Base-by-base conservation (phyloP, 768 basidiomycete genomes). In the Podaxis carcinomalis region DNA sequence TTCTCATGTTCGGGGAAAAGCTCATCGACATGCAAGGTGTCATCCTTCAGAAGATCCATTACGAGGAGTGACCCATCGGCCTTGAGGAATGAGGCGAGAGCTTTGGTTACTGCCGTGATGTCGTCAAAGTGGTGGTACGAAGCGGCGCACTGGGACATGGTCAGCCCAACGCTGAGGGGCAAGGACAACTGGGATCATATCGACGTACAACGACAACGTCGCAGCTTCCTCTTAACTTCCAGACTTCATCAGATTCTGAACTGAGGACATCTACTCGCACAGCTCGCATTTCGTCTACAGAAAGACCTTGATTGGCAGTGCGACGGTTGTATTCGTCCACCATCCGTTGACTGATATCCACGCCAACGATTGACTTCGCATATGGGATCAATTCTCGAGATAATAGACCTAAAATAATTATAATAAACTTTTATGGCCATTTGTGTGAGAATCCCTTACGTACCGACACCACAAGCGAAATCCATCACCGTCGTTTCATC, bases 401-500 rank as follows among this genome's bases (percentile, higher is more conserved):
- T 14, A 90, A 70, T 21, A 84, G 70, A 14, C 91, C 91, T 92
- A 42, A 19, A 37, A 6, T n/a, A n/a, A 32, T 51, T 27, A 51
- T 19, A 32, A 23, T 27, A 21, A 44, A 1, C 19, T 19, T 44
- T 16, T 44, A n/a, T 44, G 14, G 19, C 42, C 42, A 7, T 44
- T 14, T 42, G 25, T 11, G 28, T 19, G 56, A 23, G 1, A 10
- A 39, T 19, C 11, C 32, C 32, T 54, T 1, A 39, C 61, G 13
- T 60, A 86, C 88, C 90, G 62, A 82, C 82, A 11, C 89, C 89
- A 68, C 90, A 92, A 4, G 90, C 90, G 67, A 82, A 92, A 65
- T 92, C 90, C 79, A 92, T 76, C 16, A 87, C 76, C 5, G 71
- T 75, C 4, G 89, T 90, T 5, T 65, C 67, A 28, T 83, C 78